Percentiles rank a stretch among this genome's conserved stretches.
Conservation (phyloP, 2,329 filamentous ascomycete genomes). For the Penicillium sp. region DNA sequence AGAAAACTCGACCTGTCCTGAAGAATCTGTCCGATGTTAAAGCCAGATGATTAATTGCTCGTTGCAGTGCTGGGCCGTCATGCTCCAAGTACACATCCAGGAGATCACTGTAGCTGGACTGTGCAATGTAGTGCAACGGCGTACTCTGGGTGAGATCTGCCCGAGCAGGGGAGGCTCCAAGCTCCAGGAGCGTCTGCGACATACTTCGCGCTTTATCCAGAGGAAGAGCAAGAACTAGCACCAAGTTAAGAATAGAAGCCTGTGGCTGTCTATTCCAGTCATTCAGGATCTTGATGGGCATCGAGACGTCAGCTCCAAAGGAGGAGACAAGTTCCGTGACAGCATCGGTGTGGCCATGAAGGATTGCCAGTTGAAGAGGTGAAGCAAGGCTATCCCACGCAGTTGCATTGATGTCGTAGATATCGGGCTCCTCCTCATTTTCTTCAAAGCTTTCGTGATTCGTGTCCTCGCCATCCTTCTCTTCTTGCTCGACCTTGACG, state of each 20-base stretch:
- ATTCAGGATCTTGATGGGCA: slow-evolving; percentile 67
- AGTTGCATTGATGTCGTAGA: slow-evolving; percentile 75
- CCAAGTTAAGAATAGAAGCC: slow-evolving; percentile 67
- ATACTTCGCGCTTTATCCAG: slow-evolving; percentile 65
- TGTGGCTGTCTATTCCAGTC: slow-evolving; percentile 47
- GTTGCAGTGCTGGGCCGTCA: slow-evolving; percentile 62
- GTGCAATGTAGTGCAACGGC: slow-evolving; percentile 64
- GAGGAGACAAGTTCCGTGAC: slow-evolving; percentile 68
- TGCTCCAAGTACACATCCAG: slow-evolving; percentile 48
- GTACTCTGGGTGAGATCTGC: slow-evolving; percentile 66
- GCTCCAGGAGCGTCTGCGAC: slow-evolving; percentile 62
- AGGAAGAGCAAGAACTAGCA: slow-evolving; percentile 66
- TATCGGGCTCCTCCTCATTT: slow-evolving; percentile 68
- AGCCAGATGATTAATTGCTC: slow-evolving; percentile 66
- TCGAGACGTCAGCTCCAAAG: slow-evolving; percentile 74
- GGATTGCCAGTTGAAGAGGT: slow-evolving; percentile 75
- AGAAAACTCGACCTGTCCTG: slow-evolving; percentile 26
- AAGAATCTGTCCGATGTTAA: slow-evolving; percentile 37
- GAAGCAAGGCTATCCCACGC: slow-evolving; percentile 76
- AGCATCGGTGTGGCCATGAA: slow-evolving; percentile 67
- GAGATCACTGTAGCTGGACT: slow-evolving; percentile 48
- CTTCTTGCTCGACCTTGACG: slow-evolving; percentile 59
- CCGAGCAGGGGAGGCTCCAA: slow-evolving; percentile 73
- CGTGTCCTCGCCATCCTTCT: slow-evolving; percentile 25
- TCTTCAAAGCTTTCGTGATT: slow-evolving; percentile 52